Evolutionary conservation across 805 yeast species (phyloP).

Genomic region (Pichia rugopelliculosa): DNA sequence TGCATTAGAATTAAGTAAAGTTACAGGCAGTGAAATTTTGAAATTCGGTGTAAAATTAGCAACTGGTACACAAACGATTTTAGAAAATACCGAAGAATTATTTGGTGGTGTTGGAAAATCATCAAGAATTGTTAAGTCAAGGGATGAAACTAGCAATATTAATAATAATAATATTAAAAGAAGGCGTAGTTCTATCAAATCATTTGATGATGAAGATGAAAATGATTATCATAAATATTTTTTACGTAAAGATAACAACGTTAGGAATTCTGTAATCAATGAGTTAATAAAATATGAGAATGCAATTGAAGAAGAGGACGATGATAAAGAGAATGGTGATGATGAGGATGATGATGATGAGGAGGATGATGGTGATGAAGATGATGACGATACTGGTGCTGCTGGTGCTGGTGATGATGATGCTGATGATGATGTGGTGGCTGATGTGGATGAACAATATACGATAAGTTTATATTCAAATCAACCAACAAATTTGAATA

Average conservation of each 20-base stretch:
- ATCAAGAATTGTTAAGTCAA: conserved; percentile 22
- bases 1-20: conserved; percentile 61
- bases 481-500: conserved; percentile 66
- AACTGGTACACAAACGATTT: conserved; percentile 75
- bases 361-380: conserved; percentile 23
- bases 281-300: neutral
- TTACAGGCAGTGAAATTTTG: conserved; percentile 73
- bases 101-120: conserved; percentile 68
- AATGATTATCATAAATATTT: conserved; percentile 7
- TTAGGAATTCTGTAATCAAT: neutral
- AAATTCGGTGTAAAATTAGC: conserved; percentile 80
- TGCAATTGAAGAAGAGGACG: conserved; percentile 8
- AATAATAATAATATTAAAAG: conserved; percentile 5
- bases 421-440: conserved; percentile 20
- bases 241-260: neutral
- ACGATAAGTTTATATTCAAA: conserved; percentile 70
- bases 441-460: conserved; percentile 27
- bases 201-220: conserved; percentile 24
- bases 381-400: conserved; percentile 24
- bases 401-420: conserved; percentile 22
- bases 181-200: conserved; percentile 22
- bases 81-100: conserved; percentile 74
- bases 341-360: conserved; percentile 23
- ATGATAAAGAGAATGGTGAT: conserved; percentile 25
- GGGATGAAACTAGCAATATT: neutral